A percentile compares a stretch with the other conserved stretches of the same genome.
Evolutionary conservation across 2,329 filamentous ascomycete genomes (phyloP).

Genomic region (Pseudogymnoascus sp.): DNA sequence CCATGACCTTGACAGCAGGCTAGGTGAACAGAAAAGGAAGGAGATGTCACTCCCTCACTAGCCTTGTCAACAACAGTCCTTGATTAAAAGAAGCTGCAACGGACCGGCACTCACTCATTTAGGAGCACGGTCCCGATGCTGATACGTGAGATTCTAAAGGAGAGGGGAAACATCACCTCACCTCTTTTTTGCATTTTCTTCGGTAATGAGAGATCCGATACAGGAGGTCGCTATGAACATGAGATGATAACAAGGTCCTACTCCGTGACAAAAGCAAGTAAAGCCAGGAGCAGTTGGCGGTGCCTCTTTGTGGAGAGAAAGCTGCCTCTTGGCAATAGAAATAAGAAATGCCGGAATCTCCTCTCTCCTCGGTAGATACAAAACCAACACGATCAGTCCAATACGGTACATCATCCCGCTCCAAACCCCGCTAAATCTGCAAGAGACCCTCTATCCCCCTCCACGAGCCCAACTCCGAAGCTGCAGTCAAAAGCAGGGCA

Average conservation of each 20-base stretch:
- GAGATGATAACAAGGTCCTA: background rate
- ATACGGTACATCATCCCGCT: background rate
- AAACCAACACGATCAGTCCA: background rate
- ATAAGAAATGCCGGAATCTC: conserved; percentile 5
- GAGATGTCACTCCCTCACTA: background rate
- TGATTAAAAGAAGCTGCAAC: background rate
- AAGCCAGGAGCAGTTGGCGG: background rate
- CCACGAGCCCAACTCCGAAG: background rate
- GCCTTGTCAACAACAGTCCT: background rate
- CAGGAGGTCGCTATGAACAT: background rate
- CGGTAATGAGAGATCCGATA: background rate
- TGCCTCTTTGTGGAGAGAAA: background rate
- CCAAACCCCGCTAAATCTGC: background rate
- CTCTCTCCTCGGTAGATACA: background rate
- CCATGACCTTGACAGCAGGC: background rate
- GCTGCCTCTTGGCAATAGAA: background rate
- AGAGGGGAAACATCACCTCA: background rate
- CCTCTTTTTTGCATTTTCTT: background rate
- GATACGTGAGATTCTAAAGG: background rate
- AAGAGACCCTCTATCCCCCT: background rate
- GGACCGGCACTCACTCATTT: background rate
- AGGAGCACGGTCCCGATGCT: background rate
- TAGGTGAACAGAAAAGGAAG: background rate
- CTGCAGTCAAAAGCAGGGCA: background rate
- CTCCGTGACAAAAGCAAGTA: background rate